These are phyloP conservation scores for Lasiosphaeria miniovina DNA, from an alignment of 495 filamentous ascomycete species.

Conservation along the genomic window DNA sequence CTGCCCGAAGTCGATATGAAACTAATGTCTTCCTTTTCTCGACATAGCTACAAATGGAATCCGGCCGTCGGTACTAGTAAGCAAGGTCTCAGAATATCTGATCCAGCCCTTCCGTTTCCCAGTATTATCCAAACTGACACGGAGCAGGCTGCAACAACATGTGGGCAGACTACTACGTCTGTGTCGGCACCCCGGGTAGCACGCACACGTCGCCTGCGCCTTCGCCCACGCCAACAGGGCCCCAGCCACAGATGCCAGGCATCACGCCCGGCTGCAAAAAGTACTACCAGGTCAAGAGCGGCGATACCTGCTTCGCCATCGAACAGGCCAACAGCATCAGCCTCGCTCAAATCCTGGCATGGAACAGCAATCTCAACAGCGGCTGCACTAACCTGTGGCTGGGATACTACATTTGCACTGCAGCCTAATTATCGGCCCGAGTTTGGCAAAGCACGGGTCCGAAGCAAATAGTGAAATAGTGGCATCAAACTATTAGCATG, in stretches of 20 bases:
- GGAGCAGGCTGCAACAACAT: conserved; percentile 13
- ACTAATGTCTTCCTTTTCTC: conserved; percentile 8
- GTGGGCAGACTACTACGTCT: conserved; percentile 16
- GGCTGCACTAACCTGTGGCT: conserved; percentile 21
- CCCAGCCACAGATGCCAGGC: conserved; percentile 13
- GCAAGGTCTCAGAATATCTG: not conserved
- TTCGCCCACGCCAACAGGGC: conserved; percentile 1
- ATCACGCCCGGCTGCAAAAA: conserved; percentile 18
- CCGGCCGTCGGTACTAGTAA: conserved; percentile 12
- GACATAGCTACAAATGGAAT: conserved; percentile 16
- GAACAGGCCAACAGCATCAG: conserved; percentile 16
- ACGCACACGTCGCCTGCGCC: not conserved
- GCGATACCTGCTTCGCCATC: conserved; percentile 17
- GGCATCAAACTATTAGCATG: too few species aligned
- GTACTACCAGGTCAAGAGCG: conserved; percentile 14
- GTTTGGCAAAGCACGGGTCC: too few species aligned
- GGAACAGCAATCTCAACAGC: conserved; percentile 15
- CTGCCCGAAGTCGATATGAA: not conserved
- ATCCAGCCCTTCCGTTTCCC: not conserved
- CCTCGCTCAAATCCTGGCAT: conserved; percentile 18
- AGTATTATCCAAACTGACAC: not conserved
- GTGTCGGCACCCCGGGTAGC: conserved; percentile 8
- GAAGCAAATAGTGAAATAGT: too few species aligned
- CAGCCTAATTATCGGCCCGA: conserved; percentile 1
- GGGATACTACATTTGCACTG: conserved; percentile 19